Base-by-base conservation (phyloP, 2,329 filamentous ascomycete species). In the Cytospora chrysosperma region DNA sequence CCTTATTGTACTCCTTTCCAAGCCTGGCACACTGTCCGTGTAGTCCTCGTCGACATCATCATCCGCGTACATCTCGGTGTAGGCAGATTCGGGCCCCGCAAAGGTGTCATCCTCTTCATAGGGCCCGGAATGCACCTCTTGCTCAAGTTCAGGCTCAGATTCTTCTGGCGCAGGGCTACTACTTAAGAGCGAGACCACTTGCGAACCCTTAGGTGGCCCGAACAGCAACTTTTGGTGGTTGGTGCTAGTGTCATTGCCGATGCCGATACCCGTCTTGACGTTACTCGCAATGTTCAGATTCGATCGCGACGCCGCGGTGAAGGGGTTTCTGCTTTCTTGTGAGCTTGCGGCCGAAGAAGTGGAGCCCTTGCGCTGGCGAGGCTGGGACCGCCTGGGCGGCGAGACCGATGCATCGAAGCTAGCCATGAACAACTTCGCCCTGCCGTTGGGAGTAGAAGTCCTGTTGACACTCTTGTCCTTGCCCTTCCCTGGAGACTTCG, bases 341-440 rank as follows among this genome's bases (percentile, higher is more conserved):
- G 62, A 52, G 34, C 47, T 50, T 13, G 24, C 34, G n/a, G 43
- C 43, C 7, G 57, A 51, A 24, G 54, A 27, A 32, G 30, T 27
- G 17, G 24, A 26, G 13, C 26, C 27, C 21, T 32, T 49, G 30
- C 47, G 54, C 54, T 32, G 54, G 32, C 58, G 54, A 52, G 7
- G 21, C 43, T 51, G 65, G 9, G 27, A 34, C 6, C 54, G 37
- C 26, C 59, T 30, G 13, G 57, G 60, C 13, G 65, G 65, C 6
- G 63, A 67, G 4, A 67, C 54, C n/a, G 60, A 26, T 40, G 27
- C 56, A 26, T 67, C 49, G 62, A 67, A 65, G 21, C 55, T 56
- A 24, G 49, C 32, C 9, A 34, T 50, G 34, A 52, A 54, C 8
- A 50, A 40, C 21, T 21, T 64, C 40, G 53, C 13, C 5, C 55